Evolutionary conservation across 2,329 filamentous ascomycete genomes (phyloP), one percentile per base, ranked within the genome.

Genomic region (Acrocalymma vagum): DNA sequence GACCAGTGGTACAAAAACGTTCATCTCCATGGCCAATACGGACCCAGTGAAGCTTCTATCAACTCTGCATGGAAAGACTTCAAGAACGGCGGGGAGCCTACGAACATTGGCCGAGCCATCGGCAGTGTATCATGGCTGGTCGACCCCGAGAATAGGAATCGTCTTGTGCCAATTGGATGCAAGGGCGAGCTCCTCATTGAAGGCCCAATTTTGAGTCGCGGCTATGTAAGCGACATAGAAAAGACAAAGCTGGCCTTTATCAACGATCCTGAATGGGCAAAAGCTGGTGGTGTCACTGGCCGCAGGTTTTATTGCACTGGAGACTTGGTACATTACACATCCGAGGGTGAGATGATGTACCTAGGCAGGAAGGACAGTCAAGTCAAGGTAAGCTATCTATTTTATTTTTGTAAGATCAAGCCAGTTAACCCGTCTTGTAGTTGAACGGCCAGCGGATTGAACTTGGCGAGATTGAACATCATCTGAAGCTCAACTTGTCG

Each of bases 401-500:
- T 21, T 18, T 23, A 10, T 16, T 31, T 15, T 10, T 36, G 6
- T 27, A 23, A 14, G 18, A 62, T 64, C 23, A 67, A 58, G 35
- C n/a, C 16, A 13, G 11, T 10, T 27, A 60, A 63, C 11, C 62
- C 60, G 3, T 57, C 62, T 30, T 13, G 7, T 22, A 74, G 56
- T 55, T 77, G 25, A 71, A 73, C 21, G 74, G 74, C 3, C 70
- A 73, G 42, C 69, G 74, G 0, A 70, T 76, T 29, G 74, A 77
- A 42, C 53, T 77, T 6, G 73, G 69, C 10, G 73, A 76, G 42
- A 72, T 76, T 30, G 73, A 76, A 41, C 67, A 74, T 37, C 71
- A 74, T 31, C 63, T 73, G 22, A 58, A 66, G 16, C 53, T 64
- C 8, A 64, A 67, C 21, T 61, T 72, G 5, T 63, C 70, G 4